phyloP scores from a whole-genome alignment of 2,329 filamentous ascomycete genomes.

The Alternaria postmessia region DNA sequence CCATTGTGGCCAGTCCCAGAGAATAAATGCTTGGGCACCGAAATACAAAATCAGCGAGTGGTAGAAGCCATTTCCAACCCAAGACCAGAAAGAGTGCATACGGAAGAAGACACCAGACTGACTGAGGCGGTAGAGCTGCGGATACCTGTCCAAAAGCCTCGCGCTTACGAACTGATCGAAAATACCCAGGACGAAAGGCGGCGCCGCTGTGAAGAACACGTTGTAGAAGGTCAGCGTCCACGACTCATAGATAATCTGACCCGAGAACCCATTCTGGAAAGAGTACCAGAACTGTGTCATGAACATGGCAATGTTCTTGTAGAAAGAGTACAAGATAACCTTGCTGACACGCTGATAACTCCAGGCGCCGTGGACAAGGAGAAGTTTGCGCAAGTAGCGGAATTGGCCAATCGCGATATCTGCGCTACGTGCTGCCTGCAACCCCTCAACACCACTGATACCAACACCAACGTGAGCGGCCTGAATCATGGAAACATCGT shows the following conservation, averaged over 20 bases:
- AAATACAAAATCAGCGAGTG: conserved; percentile 95
- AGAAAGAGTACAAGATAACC: conserved; percentile 97
- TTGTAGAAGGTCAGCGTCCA: conserved; percentile 99
- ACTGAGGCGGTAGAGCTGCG: conserved; percentile 91
- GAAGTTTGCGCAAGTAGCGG: conserved; percentile 89
- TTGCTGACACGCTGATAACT: conserved; percentile 97
- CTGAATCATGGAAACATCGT: conserved; percentile 99
- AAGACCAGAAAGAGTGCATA: conserved; percentile 88
- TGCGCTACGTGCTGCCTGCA: conserved; percentile 93
- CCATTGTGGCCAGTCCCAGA: conserved; percentile 76
- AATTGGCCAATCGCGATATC: conserved; percentile 97
- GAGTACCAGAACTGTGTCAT: conserved; percentile 99
- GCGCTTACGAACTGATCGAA: conserved; percentile 98
- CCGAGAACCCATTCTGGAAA: conserved; percentile 98
- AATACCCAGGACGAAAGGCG: conserved; percentile 92
- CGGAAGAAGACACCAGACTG: conserved; percentile 95
- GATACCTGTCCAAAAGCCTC: conserved; percentile 90
- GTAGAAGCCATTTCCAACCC: conserved; percentile 94
- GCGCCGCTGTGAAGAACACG: conserved; percentile 94
- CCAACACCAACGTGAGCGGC: conserved; percentile 97
- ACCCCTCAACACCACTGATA: conserved; percentile 95
- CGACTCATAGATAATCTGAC: conserved; percentile 97
- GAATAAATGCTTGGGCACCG: conserved; percentile 81
- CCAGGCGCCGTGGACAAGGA: conserved; percentile 96
- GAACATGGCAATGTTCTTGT: conserved; percentile 98